Percentiles rank a stretch among this genome's conserved stretches.
Evolutionary conservation across 179 eudicot genomes (phyloP).

Genomic region (Heliamphora pulchella): DNA sequence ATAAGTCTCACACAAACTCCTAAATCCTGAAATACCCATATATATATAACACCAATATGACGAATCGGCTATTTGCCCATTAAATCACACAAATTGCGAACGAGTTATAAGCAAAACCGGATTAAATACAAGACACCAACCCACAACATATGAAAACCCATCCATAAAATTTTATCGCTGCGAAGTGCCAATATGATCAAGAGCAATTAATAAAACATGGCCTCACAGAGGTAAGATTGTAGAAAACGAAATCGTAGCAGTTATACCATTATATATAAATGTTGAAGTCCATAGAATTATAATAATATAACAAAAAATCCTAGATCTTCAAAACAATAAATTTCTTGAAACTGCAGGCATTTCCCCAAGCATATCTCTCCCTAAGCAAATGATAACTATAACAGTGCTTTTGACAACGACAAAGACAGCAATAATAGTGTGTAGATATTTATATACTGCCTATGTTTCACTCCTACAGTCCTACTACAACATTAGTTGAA

Average conservation of each 20-base stretch:
- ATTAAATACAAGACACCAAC: no score
- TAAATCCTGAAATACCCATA: no score
- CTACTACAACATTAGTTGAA: background rate
- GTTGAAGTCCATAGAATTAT: no score
- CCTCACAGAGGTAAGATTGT: background rate
- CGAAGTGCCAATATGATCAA: slow-evolving; percentile 1
- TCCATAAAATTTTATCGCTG: background rate
- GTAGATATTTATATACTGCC: background rate
- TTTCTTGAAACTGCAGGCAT: background rate
- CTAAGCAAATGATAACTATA: background rate
- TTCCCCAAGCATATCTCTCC: background rate
- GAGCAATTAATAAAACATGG: background rate
- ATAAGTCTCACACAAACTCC: no score
- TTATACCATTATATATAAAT: background rate
- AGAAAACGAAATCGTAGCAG: background rate
- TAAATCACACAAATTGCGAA: no score
- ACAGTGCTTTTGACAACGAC: background rate
- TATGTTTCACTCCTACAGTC: background rate
- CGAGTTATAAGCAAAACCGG: no score
- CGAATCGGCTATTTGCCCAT: no score
- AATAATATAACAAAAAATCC: no score
- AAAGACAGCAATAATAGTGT: background rate
- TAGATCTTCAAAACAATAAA: no score
- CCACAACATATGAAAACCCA: no score
- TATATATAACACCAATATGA: no score